A percentile compares a stretch with the other conserved stretches of the same genome.
These are phyloP conservation scores for Stipa capillata DNA, from an alignment of 176 grass and related monocot species.

Conservation along the genomic window DNA sequence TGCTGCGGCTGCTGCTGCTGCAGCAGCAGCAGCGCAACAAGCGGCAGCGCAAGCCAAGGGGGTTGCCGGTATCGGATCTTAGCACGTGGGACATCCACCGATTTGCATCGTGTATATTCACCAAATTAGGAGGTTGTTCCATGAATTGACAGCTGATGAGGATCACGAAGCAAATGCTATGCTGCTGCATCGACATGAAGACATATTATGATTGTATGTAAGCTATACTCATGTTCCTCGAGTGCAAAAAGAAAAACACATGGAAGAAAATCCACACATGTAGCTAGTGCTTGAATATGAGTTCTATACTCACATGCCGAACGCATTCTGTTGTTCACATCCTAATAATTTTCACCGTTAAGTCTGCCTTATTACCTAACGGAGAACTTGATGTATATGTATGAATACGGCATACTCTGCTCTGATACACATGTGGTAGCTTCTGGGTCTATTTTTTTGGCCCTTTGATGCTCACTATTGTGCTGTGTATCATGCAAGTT, in stretches of 20 bases:
- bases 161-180: constrained; percentile 15
- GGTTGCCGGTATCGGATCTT: constrained; percentile 75
- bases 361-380: background rate
- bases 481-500: background rate
- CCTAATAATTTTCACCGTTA: constrained; percentile 10
- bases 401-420: constrained; percentile 4
- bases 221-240: constrained; percentile 10
- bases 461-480: background rate
- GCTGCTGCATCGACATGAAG: constrained; percentile 16
- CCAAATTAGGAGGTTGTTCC: constrained; percentile 25
- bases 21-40: constrained; percentile 56
- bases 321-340: constrained; percentile 16
- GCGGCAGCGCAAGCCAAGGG: constrained; percentile 75
- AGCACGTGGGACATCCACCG: background rate
- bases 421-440: background rate
- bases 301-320: constrained; percentile 22
- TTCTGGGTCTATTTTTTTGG: background rate
- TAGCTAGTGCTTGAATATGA: constrained; percentile 19
- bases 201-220: constrained; percentile 26
- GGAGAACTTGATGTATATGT: background rate
- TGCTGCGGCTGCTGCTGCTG: constrained; percentile 32
- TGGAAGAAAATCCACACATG: background rate
- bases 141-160: constrained; percentile 5
- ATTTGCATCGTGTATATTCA: constrained; percentile 33
- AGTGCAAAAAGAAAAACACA: background rate